Percentiles rank a stretch among this genome's conserved stretches.
These are phyloP conservation scores for Furcasterigmium furcatum DNA, from an alignment of 2,329 filamentous ascomycete species.

Conservation along the genomic window DNA sequence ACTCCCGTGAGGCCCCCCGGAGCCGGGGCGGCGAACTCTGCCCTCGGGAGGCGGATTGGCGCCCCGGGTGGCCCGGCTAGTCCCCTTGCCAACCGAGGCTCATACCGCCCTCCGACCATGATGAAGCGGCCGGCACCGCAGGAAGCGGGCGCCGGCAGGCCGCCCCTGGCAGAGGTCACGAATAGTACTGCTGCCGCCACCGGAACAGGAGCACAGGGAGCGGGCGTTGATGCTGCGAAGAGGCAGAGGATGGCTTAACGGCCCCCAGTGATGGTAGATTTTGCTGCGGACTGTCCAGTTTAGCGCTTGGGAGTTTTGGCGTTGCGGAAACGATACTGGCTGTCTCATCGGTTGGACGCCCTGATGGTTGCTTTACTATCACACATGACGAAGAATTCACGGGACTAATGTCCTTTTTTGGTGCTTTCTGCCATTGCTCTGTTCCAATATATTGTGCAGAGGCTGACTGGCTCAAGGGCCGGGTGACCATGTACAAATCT, in stretches of 20 bases:
- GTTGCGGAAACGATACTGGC: neutral
- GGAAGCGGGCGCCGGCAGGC: constrained; percentile 24
- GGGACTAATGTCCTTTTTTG: too few species aligned
- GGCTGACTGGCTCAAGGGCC: too few species aligned
- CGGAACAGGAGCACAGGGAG: constrained; percentile 16
- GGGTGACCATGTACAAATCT: neutral
- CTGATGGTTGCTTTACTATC: too few species aligned
- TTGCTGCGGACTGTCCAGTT: neutral
- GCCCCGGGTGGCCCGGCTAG: constrained; percentile 52
- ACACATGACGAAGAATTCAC: too few species aligned
- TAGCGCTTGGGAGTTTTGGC: neutral
- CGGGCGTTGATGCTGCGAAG: constrained; percentile 41
- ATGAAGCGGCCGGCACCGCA: constrained; percentile 40
- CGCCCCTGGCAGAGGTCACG: constrained; percentile 49
- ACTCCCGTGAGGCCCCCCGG: constrained; percentile 9
- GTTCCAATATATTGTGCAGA: too few species aligned
- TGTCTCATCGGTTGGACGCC: too few species aligned
- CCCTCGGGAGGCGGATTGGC: constrained; percentile 57
- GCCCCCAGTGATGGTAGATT: neutral
- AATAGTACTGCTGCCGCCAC: constrained; percentile 30
- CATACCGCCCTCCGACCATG: constrained; percentile 58
- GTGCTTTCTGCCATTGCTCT: too few species aligned
- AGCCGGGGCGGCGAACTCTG: constrained; percentile 42
- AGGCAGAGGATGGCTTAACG: constrained; percentile 42
- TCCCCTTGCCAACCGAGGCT: constrained; percentile 54